Evolutionary conservation across 2,329 filamentous ascomycete species (phyloP).

Genomic region (Ceratocystis alfenasii): DNA sequence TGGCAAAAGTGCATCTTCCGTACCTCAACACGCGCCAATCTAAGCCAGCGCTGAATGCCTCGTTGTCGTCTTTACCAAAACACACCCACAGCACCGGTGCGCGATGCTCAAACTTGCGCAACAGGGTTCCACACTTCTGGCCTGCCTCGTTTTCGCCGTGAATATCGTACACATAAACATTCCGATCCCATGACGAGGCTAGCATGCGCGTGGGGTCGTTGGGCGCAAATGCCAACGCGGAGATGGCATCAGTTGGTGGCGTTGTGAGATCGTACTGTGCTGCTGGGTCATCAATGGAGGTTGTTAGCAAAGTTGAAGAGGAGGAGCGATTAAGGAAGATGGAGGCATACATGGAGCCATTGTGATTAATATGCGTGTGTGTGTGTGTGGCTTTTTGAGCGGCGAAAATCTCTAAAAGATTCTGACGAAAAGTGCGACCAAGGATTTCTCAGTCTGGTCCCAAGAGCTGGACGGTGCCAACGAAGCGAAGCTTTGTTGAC

Average conservation of each 20-base stretch:
- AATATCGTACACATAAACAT: slow-evolving; percentile 80
- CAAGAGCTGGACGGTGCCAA: neutral
- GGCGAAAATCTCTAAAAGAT: neutral
- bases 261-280: slow-evolving; percentile 73
- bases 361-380: neutral
- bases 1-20: slow-evolving; percentile 23
- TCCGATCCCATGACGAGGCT: slow-evolving; percentile 91
- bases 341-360: slow-evolving; percentile 22
- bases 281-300: slow-evolving; percentile 32
- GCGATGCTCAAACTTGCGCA: slow-evolving; percentile 65
- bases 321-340: neutral
- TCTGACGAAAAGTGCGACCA: neutral
- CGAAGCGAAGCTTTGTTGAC: neutral
- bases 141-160: slow-evolving; percentile 32
- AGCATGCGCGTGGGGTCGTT: slow-evolving; percentile 61
- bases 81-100: slow-evolving; percentile 85
- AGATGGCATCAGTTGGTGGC: slow-evolving; percentile 77
- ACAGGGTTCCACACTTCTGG: slow-evolving; percentile 47
- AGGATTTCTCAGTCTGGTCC: neutral
- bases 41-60: slow-evolving; percentile 75
- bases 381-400: neutral
- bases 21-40: slow-evolving; percentile 76
- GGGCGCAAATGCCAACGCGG: slow-evolving; percentile 74
- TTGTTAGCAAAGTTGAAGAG: neutral
- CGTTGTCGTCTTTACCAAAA: slow-evolving; percentile 70